Percentiles rank a stretch among this genome's conserved stretches.
Conservation (phyloP, 768 basidiomycete genomes). For the Auriscalpium microsporum region DNA sequence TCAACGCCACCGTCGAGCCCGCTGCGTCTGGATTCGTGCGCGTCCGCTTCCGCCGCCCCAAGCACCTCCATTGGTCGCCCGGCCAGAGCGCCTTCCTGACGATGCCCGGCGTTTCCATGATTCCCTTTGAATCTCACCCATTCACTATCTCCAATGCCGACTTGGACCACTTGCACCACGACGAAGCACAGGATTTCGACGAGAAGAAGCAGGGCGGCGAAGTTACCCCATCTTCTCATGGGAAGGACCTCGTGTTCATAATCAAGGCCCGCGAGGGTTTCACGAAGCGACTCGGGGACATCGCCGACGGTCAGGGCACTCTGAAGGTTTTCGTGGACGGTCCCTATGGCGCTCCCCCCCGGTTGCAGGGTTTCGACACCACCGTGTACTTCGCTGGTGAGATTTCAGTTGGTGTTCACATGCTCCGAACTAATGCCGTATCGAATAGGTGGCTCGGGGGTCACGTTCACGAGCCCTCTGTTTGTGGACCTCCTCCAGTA, state of each 20-base stretch:
- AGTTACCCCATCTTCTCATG: constrained; percentile 11
- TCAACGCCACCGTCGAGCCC: constrained; percentile 33
- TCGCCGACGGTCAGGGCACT: constrained; percentile 22
- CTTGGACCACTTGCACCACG: background rate
- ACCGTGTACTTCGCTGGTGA: constrained; percentile 44
- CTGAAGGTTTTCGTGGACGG: constrained; percentile 50
- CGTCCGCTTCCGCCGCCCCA: constrained; percentile 35
- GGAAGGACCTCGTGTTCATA: constrained; percentile 46
- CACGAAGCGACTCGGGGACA: constrained; percentile 38
- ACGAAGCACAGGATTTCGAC: background rate
- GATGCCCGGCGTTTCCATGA: constrained; percentile 36
- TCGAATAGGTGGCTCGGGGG: constrained; percentile 38
- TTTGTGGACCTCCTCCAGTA: constrained; percentile 37
- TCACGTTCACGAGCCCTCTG: constrained; percentile 39
- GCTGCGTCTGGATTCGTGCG: constrained; percentile 40
- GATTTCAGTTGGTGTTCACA: constrained; percentile 1
- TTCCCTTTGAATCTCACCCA: constrained; percentile 49
- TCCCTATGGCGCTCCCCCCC: constrained; percentile 42
- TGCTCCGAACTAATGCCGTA: background rate
- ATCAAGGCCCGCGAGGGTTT: constrained; percentile 53
- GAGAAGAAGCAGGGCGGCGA: constrained; percentile 6
- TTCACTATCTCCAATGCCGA: constrained; percentile 49
- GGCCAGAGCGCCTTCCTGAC: constrained; percentile 49
- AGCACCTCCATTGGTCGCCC: constrained; percentile 41
- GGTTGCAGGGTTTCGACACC: constrained; percentile 33